Conservation (phyloP, 345 rosid genomes). For the Gossypium rotundifolium region DNA sequence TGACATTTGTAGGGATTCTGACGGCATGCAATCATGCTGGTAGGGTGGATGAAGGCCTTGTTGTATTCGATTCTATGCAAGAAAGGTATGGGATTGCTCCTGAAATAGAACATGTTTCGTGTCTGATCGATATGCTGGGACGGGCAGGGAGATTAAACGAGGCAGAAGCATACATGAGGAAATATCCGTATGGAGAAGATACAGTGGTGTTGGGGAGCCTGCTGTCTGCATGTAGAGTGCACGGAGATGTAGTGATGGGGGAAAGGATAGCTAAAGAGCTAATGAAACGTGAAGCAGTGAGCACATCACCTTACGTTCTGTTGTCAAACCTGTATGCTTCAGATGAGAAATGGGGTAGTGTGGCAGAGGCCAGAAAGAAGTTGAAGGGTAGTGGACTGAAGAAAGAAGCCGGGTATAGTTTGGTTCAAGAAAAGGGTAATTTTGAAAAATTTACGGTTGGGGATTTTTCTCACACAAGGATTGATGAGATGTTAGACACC, state of each 20-base stretch:
- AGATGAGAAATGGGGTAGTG: slow-evolving; percentile 53
- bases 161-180: slow-evolving; percentile 42
- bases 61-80: slow-evolving; percentile 39
- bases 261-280: slow-evolving; percentile 41
- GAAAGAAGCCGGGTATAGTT: slow-evolving; percentile 53
- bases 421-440: slow-evolving; percentile 42
- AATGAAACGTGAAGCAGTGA: slow-evolving; percentile 34
- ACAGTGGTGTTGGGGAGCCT: slow-evolving; percentile 50
- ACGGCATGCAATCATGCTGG: slow-evolving; percentile 65
- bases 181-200: slow-evolving; percentile 35
- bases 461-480: slow-evolving; percentile 43
- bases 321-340: slow-evolving; percentile 58
- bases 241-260: slow-evolving; percentile 38
- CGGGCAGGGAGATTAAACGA: slow-evolving; percentile 51
- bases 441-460: slow-evolving; percentile 39
- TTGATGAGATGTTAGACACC: slow-evolving; percentile 32
- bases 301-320: slow-evolving; percentile 52
- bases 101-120: slow-evolving; percentile 49
- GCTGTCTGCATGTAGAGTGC: slow-evolving; percentile 53
- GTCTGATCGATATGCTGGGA: slow-evolving; percentile 61
- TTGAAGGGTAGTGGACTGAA: slow-evolving; percentile 49
- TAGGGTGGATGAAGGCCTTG: slow-evolving; percentile 44
- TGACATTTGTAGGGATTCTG: slow-evolving; percentile 51
- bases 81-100: slow-evolving; percentile 41
- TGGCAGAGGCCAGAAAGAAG: slow-evolving; percentile 49